Evolutionary conservation across 1,139 yeast genomes (phyloP).

Genomic region (Magnusiomyces tetraspermus): DNA sequence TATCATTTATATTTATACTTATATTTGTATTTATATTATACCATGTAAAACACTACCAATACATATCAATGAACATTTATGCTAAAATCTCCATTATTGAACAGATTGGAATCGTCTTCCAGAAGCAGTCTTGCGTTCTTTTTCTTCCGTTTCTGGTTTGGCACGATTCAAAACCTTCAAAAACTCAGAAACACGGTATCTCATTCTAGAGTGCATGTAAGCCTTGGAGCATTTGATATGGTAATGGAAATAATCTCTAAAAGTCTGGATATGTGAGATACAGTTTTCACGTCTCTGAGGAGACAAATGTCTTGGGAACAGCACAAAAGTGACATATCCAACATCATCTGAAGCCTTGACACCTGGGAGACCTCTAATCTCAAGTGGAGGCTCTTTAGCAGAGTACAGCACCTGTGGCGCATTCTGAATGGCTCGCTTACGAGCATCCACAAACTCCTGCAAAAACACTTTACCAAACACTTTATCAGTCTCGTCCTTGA

Average conservation of each 20-base stretch:
- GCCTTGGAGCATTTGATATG: conserved; percentile 98
- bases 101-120: conserved; percentile 61
- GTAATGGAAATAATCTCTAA: conserved; percentile 94
- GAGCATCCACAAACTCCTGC: conserved; percentile 96
- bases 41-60: too few relatives aligned
- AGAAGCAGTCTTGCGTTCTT: conserved; percentile 73
- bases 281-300: conserved; percentile 72
- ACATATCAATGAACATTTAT: too few relatives aligned
- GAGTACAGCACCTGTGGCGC: conserved; percentile 96
- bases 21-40: too few relatives aligned
- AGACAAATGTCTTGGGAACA: conserved; percentile 60
- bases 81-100: neutral
- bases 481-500: conserved; percentile 95
- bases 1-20: too few relatives aligned
- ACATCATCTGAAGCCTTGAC: conserved; percentile 29
- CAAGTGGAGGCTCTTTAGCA: conserved; percentile 87
- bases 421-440: conserved; percentile 91
- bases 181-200: conserved; percentile 87
- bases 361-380: conserved; percentile 44
- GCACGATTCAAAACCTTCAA: conserved; percentile 94
- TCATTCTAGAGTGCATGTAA: conserved; percentile 96
- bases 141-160: conserved; percentile 82
- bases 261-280: conserved; percentile 80
- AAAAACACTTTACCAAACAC: conserved; percentile 89
- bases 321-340: conserved; percentile 41